A percentile compares a stretch with the other conserved stretches of the same genome.
Evolutionary conservation across 257 asterid genomes (phyloP).

Genomic region (Fraxinus pennsylvanica): DNA sequence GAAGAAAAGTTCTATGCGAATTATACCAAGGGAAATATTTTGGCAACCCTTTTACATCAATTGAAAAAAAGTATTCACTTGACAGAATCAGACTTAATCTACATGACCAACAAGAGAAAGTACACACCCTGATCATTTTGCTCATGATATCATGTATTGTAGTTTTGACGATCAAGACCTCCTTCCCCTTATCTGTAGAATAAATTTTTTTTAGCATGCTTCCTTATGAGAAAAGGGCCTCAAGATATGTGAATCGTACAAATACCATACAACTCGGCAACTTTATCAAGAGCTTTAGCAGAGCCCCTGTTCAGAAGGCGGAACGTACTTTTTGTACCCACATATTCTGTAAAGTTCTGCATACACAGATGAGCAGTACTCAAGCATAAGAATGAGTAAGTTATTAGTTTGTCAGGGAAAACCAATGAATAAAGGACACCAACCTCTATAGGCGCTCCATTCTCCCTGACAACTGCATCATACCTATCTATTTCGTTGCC

Average conservation of each 20-base stretch:
- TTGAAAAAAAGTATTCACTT: constrained; percentile 4
- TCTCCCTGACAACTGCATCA: constrained; percentile 86
- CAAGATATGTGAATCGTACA: constrained; percentile 30
- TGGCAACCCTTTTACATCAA: not conserved
- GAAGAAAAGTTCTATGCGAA: not conserved
- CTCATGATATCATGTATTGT: constrained; percentile 96
- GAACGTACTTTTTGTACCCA: constrained; percentile 90
- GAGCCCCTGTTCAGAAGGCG: constrained; percentile 99
- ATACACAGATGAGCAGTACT: constrained; percentile 17
- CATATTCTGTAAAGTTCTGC: constrained; percentile 85
- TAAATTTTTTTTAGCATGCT: constrained; percentile 30
- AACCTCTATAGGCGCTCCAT: constrained; percentile 98
- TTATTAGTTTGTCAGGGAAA: constrained; percentile 15
- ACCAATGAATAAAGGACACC: constrained; percentile 17
- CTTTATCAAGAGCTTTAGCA: constrained; percentile 99
- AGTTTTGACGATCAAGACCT: constrained; percentile 87
- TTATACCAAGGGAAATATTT: not conserved
- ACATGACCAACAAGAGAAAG: constrained; percentile 1
- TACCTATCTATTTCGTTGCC: constrained; percentile 85
- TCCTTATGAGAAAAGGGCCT: constrained; percentile 22
- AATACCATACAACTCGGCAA: constrained; percentile 92
- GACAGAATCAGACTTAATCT: constrained; percentile 17
- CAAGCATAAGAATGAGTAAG: constrained; percentile 23
- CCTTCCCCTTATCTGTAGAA: constrained; percentile 78
- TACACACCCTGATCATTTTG: constrained; percentile 88